Conservation (phyloP, 2,329 filamentous ascomycete genomes). For the Cladosporium sp. region DNA sequence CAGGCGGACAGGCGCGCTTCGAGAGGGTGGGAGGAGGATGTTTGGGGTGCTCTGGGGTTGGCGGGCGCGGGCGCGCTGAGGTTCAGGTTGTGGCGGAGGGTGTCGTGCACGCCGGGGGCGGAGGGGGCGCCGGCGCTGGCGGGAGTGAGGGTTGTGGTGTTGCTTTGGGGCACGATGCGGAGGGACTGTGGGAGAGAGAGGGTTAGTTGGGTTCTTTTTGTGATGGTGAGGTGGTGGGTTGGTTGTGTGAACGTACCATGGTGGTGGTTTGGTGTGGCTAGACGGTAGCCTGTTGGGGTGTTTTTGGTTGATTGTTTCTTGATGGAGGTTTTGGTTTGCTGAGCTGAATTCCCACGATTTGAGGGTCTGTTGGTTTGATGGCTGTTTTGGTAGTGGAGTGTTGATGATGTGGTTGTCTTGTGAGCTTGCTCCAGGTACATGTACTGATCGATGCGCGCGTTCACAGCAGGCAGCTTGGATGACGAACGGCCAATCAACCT, state of each 20-base stretch:
- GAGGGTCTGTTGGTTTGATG: too few relatives aligned
- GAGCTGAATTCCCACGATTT: too few relatives aligned
- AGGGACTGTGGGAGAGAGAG: constrained; percentile 48
- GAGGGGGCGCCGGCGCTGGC: constrained; percentile 68
- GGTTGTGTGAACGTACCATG: constrained; percentile 5
- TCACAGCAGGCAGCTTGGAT: constrained; percentile 4
- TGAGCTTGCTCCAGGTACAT: neutral
- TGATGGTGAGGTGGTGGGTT: neutral
- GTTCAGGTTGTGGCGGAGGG: constrained; percentile 77
- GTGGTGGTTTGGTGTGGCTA: constrained; percentile 3
- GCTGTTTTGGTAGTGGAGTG: neutral
- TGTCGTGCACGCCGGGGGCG: constrained; percentile 89
- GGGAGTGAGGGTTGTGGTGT: constrained; percentile 53
- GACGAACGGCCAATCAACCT: neutral
- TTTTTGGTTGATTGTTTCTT: neutral
- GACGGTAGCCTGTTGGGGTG: neutral
- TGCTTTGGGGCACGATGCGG: constrained; percentile 74
- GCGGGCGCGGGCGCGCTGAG: constrained; percentile 48
- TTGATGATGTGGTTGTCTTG: constrained; percentile 3
- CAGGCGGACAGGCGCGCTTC: constrained; percentile 85
- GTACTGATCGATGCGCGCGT: neutral
- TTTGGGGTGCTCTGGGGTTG: constrained; percentile 40
- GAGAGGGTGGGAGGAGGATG: constrained; percentile 72
- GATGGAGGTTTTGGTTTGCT: neutral
- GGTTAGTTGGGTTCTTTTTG: neutral